Base-by-base conservation (phyloP, 805 yeast species). In the Blastobotrys parvus region DNA sequence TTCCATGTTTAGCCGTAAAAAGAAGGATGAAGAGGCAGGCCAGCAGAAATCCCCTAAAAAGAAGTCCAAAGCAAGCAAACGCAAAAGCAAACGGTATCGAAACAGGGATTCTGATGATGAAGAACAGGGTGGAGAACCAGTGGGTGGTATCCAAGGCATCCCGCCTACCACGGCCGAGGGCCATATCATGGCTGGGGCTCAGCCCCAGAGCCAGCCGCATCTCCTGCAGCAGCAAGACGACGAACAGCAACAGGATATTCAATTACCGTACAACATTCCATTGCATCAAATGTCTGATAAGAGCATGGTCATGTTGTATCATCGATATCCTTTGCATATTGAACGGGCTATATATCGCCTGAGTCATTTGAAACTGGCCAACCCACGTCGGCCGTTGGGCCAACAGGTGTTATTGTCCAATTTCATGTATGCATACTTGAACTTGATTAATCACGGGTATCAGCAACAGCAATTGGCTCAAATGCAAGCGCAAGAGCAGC, bases 341-440 rank as follows among this genome's bases (percentile, higher is more conserved):
- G 98, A 92, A 62, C 72, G 98, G 33, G 98, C 98, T 0, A 84
- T 92, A 41, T 92, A 92, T 62, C 69, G 98, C 44, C 69, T 92
- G 44, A 84, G 95, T 42, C 98, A 92, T 63, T 67, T 92, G 59
- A 92, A 92, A 61, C 70, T 92, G 50, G 95, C 97, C 20, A 94
- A 92, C 62, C 90, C 97, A 1, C 83, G 87, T 58, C 70, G 97
- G 46, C 92, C 94, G 22, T 66, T 92, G 48, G 72, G 88, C 31
- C 97, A 92, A 60, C 98, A 92, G 60, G 98, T 92, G 1, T 62
- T 92, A 39, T 65, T 92, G 50, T 86, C 96, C 46, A 92, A 92
- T 61, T 92, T 92, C 74, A 92, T 92, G 98, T 92, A 92, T 59
- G 90, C 97, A 0, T 92, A 92, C 63, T 72, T 92, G 69, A 90